phyloP scores from a whole-genome alignment of 805 yeast genomes.

The Brettanomyces bruxellensis region DNA sequence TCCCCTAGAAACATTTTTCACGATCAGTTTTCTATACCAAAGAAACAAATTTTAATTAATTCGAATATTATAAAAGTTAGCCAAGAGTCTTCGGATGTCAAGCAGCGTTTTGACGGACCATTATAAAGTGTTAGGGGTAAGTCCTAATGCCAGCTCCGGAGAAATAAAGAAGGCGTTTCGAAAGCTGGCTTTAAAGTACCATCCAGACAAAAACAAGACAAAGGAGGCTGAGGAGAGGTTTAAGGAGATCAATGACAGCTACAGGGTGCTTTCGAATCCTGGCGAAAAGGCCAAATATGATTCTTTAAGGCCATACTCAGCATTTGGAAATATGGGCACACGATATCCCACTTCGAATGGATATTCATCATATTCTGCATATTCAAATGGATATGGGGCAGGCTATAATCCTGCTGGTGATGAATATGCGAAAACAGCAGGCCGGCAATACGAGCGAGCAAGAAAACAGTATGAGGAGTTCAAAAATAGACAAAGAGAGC shows the following conservation, averaged over 20 bases:
- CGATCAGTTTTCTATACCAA: too few species aligned
- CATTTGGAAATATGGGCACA: conserved; percentile 10
- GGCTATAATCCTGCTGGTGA: background rate
- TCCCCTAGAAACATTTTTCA: too few species aligned
- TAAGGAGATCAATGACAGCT: conserved; percentile 86
- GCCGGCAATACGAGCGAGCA: conserved; percentile 15
- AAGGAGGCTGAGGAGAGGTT: conserved; percentile 64
- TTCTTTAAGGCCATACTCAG: conserved; percentile 1
- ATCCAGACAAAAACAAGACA: conserved; percentile 72
- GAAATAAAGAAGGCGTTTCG: conserved; percentile 76
- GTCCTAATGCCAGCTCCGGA: conserved; percentile 39
- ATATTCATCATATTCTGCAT: background rate
- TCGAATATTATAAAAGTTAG: too few species aligned
- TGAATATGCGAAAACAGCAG: conserved; percentile 3
- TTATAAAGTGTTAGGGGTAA: conserved; percentile 54
- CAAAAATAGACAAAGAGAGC: conserved; percentile 9
- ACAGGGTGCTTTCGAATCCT: conserved; percentile 69
- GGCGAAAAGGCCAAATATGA: conserved; percentile 49
- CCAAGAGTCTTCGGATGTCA: too few species aligned
- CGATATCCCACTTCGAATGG: conserved; percentile 25
- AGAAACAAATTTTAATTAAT: too few species aligned
- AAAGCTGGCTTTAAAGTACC: conserved; percentile 60
- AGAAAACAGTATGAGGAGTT: conserved; percentile 15
- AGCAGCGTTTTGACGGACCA: conserved; percentile 27
- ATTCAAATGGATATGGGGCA: background rate